Evolutionary conservation across 495 filamentous ascomycete genomes (phyloP), one percentile per base, ranked within the genome.

Genomic region (Tetracladium setigerum): DNA sequence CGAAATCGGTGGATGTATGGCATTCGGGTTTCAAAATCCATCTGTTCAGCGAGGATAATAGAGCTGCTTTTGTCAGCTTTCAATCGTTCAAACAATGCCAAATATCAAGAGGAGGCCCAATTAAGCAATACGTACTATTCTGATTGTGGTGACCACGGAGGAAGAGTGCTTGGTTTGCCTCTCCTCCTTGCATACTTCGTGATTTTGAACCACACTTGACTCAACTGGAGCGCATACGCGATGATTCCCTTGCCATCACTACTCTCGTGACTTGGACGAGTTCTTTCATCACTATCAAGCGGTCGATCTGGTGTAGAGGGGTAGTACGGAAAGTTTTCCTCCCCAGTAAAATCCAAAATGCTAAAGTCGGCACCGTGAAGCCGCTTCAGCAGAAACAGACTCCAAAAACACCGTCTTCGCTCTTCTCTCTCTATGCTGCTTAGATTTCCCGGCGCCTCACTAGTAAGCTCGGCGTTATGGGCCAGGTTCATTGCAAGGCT

Each of bases 81-180:
- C 22, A 3, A 27, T 27, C 22, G 22, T 27, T 3, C 22, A 27
- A 27, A 27, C 7, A n/a, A n/a, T n/a, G n/a, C n/a, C n/a, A 27
- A 27, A 27, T 27, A 3, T 3, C 22, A 27, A 27, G 22, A 3
- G 7, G 7, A 27, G 22, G n/a, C n/a, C n/a, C n/a, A 27, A 27
- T 3, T 27, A 7, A 27, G 7, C 3, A 3, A 7, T 7, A 27
- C 22, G 22, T 27, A 27, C 22, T 70, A 72, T 32, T 74, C 70
- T 0, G 70, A 74, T 46, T 70, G 54, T 1, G 68, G 64, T n/a
- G 69, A 72, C 70, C 70, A 74, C 12, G 70, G 70, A 5, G 69
- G 68, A 2, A 72, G 53, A 15, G 62, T 64, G 46, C 62, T 67
- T 14, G 68, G 68, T 39, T 62, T 66, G 15, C 69, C 68, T n/a